phyloP scores from a whole-genome alignment of 768 basidiomycete species.

The Mycena vitilis region DNA sequence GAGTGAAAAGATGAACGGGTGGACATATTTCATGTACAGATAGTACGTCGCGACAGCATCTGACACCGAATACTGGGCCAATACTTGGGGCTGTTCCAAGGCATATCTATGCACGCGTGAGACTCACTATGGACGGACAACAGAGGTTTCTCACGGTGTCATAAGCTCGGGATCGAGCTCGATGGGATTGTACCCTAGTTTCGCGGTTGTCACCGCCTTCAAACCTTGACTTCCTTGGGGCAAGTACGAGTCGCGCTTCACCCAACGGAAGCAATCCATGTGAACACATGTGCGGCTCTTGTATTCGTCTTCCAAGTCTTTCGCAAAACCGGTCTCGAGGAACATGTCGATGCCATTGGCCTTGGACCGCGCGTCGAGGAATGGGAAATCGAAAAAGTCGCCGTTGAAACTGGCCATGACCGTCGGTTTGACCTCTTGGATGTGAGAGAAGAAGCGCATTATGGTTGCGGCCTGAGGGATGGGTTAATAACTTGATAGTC shows the following conservation, averaged over 20 bases:
- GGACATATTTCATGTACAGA: conserved; percentile 99
- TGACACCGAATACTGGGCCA: conserved; percentile 98
- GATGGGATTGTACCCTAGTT: conserved; percentile 96
- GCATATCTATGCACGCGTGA: conserved; percentile 79
- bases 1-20: conserved; percentile 98
- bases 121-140: conserved; percentile 11
- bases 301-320: conserved; percentile 94
- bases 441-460: conserved; percentile 91
- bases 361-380: conserved; percentile 87
- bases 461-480: conserved; percentile 80
- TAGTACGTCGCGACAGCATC: conserved; percentile 99
- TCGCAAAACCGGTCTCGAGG: conserved; percentile 91
- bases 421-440: conserved; percentile 93
- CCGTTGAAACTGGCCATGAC: conserved; percentile 99
- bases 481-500: conserved; percentile 12
- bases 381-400: conserved; percentile 99
- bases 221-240: conserved; percentile 98
- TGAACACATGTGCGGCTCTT: conserved; percentile 93
- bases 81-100: conserved; percentile 91
- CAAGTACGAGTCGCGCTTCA: conserved; percentile 97
- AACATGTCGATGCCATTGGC: conserved; percentile 97
- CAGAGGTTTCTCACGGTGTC: conserved; percentile 85
- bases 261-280: conserved; percentile 99
- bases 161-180: conserved; percentile 98
- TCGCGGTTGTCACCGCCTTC: conserved; percentile 96